Evolutionary conservation across 352 stramenopile species (phyloP).

Genomic region (Bremia lactucae): DNA sequence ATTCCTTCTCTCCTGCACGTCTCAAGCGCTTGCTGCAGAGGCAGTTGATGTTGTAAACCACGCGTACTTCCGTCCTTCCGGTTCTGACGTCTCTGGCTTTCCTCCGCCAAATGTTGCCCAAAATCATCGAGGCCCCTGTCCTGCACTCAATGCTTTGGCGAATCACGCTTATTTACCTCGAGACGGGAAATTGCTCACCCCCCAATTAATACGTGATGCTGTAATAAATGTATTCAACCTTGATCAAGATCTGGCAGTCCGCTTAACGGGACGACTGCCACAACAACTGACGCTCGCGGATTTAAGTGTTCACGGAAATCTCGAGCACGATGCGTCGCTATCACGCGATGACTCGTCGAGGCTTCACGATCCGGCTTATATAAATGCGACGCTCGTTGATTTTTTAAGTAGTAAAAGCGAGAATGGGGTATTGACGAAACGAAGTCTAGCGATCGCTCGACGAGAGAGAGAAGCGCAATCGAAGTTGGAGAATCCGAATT

Average conservation of each 20-base stretch:
- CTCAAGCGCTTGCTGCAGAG: no score
- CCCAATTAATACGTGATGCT: conserved; percentile 23
- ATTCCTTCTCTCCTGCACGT: no score
- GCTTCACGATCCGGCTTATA: conserved; percentile 24
- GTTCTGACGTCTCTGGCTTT: conserved; percentile 30
- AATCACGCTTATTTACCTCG: conserved; percentile 58
- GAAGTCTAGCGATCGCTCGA: conserved; percentile 28
- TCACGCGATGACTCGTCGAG: conserved; percentile 54
- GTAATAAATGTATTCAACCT: conserved; percentile 44
- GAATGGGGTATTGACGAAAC: conserved; percentile 28
- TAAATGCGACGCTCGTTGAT: conserved; percentile 40
- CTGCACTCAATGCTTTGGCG: conserved; percentile 52
- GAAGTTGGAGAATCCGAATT: conserved; percentile 35
- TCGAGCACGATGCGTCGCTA: conserved; percentile 49
- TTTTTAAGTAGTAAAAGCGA: conserved; percentile 26
- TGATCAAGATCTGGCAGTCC: conserved; percentile 25
- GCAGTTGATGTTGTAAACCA: conserved; percentile 4
- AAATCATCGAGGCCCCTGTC: conserved; percentile 51
- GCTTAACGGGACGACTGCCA: conserved; percentile 24
- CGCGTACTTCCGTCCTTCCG: conserved; percentile 32
- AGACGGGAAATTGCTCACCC: conserved; percentile 42
- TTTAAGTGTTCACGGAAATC: conserved; percentile 46
- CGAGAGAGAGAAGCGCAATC: conserved; percentile 33
- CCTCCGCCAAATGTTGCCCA: conserved; percentile 23
- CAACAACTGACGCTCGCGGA: conserved; percentile 38